Conservation (phyloP, 306 rosid genomes). For the Vigna angularis region DNA sequence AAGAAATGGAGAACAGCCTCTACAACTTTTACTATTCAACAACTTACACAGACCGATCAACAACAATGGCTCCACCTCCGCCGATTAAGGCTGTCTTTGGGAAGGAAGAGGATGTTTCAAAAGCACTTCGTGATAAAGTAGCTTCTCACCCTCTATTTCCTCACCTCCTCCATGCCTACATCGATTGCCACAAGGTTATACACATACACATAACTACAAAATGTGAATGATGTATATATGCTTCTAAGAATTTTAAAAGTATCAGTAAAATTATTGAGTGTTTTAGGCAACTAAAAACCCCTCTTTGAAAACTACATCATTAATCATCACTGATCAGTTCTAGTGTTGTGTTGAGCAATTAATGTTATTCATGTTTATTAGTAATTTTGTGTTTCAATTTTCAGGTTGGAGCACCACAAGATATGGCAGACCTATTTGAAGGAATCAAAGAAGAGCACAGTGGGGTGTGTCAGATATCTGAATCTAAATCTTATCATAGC, state of each 20-base stretch:
- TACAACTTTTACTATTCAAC: conserved; percentile 41
- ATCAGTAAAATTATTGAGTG: not conserved
- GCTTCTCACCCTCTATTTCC: conserved; percentile 86
- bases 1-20: conserved; percentile 53
- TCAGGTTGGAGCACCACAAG: conserved; percentile 83
- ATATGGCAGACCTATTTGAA: conserved; percentile 56
- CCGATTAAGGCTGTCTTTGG: not conserved
- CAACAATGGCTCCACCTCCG: conserved; percentile 39
- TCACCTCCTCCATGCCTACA: conserved; percentile 64
- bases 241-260: not conserved
- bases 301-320: not conserved
- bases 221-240: not conserved
- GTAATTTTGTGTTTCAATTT: not conserved
- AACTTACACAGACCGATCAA: conserved; percentile 39
- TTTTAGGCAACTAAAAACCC: not conserved
- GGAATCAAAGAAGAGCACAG: conserved; percentile 51
- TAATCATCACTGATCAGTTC: not conserved
- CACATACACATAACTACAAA: not conserved
- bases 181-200: conserved; percentile 80
- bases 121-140: conserved; percentile 54
- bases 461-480: conserved; percentile 37
- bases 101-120: conserved; percentile 43
- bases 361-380: not conserved
- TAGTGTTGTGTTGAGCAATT: not conserved
- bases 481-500: not conserved